Base-by-base conservation (phyloP, 2,329 filamentous ascomycete genomes). In the Colletotrichum gloeosporioides region DNA sequence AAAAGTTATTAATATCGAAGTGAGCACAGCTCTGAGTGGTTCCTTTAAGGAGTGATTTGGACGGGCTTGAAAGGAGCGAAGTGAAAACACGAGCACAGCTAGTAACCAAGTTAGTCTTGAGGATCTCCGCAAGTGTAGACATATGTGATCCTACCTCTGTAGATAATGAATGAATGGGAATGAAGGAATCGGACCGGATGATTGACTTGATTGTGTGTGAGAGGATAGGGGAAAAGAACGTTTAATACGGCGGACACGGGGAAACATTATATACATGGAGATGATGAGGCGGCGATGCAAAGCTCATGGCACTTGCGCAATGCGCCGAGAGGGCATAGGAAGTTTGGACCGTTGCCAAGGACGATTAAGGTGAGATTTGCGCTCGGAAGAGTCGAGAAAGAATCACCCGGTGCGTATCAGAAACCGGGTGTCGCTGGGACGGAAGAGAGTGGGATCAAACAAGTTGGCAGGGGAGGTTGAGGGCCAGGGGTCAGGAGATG, bases 71-170 rank as follows among this genome's bases (percentile, higher is more conserved):
- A 87, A 87, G 82, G 85, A 87, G 80, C 84, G 84, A 86, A 86
- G 81, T 77, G 82, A 87, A 87, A 83, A 85, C 18, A 83, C 82
- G 87, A 89, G 87, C 87, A 87, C 87, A 88, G 87, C 87, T 89
- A 78, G 76, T 72, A 71, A 70, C 9, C 32, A 65, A 29, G 57
- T 73, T 75, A 79, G 83, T 79, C 82, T 80, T 71, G 39, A 72
- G 64, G 53, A 55, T 69, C 10, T 67, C 9, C 3, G 18, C n/a
- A 22, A 18, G 25, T n/a, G 31, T 16, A 5, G 12, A 25, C 59
- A 66, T 16, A 69, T 39, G 18, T 25, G 53, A 55, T 67, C 84
- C 82, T 81, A 88, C 87, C 87, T 88, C 87, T 86, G 84, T 84
- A 86, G 81, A 80, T 83, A 88, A 86, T 83, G 85, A 87, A 86